Evolutionary conservation across 768 basidiomycete genomes (phyloP), one percentile per base, ranked within the genome.

Genomic region (Rickenella mellea): DNA sequence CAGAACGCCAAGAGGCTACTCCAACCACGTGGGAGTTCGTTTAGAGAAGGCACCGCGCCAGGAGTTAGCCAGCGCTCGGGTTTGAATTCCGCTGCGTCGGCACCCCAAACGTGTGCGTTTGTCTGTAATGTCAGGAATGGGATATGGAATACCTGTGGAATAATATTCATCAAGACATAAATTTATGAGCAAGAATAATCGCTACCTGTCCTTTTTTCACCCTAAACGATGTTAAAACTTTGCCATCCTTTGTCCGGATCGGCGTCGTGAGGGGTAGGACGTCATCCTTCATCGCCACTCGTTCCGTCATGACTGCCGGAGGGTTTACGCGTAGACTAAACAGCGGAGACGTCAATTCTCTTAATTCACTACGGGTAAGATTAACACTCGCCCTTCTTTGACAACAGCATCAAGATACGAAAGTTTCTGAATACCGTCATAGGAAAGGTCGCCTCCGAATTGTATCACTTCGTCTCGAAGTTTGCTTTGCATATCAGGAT

Each of bases 341-440:
- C n/a, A n/a, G n/a, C n/a, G n/a, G n/a, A n/a, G 15, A 36, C 4
- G 9, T 4, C 8, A 5, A 17, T 26, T 25, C 7, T 52, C 63
- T 20, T 54, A 73, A 70, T 10, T 67, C 54, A 33, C 70, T 63
- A 3, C 51, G 60, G 1, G 57, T 57, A 15, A 73, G 58, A 46
- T 76, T 69, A 3, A 72, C 15, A 6, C 72, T 61, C 12, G 59
- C 0, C 56, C 57, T 49, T 74, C 74, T 28, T 67, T 66, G 1
- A 68, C 64, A 3, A 73, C 61, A 0, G 71, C 69, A 48, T 78
- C 75, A 5, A 80, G 70, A 50, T 74, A 78, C 0, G 75, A 76
- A 4, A 81, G 55, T 40, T 27, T 60, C 8, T 65, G 66, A 2
- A 58, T 63, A 42, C 76, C 70, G 28, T 78, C 75, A 55, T 69